Conservation (phyloP, 1,139 yeast species). For the Waltiozyma sp. region DNA sequence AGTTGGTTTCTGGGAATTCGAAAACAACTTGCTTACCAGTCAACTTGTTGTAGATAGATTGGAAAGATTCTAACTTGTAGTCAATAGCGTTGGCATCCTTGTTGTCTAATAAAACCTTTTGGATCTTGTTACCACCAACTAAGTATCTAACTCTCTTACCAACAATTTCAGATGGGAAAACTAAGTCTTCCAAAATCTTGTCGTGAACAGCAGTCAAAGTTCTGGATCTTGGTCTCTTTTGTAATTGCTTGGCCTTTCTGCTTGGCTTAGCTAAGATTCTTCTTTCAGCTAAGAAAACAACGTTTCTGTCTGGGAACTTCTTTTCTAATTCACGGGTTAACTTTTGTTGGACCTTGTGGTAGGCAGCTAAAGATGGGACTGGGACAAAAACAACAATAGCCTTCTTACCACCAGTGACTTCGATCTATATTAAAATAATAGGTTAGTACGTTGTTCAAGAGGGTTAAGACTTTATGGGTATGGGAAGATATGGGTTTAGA, state of each 20-base stretch:
- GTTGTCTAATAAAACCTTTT: slow-evolving; percentile 95
- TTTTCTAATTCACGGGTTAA: slow-evolving; percentile 99
- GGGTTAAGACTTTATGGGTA: background rate
- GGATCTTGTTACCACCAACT: slow-evolving; percentile 98
- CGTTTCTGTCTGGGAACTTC: slow-evolving; percentile 99
- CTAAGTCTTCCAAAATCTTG: slow-evolving; percentile 96
- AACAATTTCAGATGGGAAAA: slow-evolving; percentile 98
- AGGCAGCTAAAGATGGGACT: slow-evolving; percentile 83
- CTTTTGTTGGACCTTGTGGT: slow-evolving; percentile 96
- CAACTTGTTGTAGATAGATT: slow-evolving; percentile 95
- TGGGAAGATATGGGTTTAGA: background rate
- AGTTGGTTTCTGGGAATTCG: slow-evolving; percentile 64
- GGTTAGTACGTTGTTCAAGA: slow-evolving; percentile 3
- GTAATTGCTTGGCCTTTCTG: slow-evolving; percentile 82
- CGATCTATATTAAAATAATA: slow-evolving; percentile 37
- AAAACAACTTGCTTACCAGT: slow-evolving; percentile 99
- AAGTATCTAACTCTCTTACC: slow-evolving; percentile 99
- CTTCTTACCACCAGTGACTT: slow-evolving; percentile 97
- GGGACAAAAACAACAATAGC: slow-evolving; percentile 98
- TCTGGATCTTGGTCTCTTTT: slow-evolving; percentile 99
- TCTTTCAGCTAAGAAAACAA: slow-evolving; percentile 98
- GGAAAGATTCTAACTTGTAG: slow-evolving; percentile 99
- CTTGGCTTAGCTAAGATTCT: slow-evolving; percentile 97
- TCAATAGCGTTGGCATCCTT: slow-evolving; percentile 96
- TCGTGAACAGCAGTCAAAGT: slow-evolving; percentile 98